Evolutionary conservation across 2,329 filamentous ascomycete genomes (phyloP).

Genomic region (Colletotrichum caudatum): DNA sequence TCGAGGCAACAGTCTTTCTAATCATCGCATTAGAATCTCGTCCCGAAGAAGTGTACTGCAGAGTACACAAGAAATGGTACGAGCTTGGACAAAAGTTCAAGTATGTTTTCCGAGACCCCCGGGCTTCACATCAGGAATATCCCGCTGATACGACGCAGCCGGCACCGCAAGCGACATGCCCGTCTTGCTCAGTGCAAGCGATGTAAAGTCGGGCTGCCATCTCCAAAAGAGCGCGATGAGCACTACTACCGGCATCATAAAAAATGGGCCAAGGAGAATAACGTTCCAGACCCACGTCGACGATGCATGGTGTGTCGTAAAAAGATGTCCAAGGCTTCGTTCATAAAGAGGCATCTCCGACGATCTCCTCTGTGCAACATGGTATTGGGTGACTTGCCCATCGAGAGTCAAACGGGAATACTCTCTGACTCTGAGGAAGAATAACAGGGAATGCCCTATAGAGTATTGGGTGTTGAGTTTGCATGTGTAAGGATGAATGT

Average conservation of each 20-base stretch:
- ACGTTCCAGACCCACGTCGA: slow-evolving; percentile 8
- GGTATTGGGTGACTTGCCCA: not conserved
- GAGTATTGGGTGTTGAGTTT: not conserved
- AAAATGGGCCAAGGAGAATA: not conserved
- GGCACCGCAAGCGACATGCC: not conserved
- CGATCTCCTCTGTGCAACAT: not conserved
- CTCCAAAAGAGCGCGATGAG: not conserved
- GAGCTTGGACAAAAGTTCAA: not conserved
- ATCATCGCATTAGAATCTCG: not conserved
- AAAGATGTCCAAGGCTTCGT: not conserved
- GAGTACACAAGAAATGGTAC: not conserved
- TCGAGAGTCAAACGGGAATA: not conserved
- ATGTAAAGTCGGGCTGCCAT: not conserved
- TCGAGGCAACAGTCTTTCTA: not conserved
- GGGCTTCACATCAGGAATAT: fast-evolving
- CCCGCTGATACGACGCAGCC: not conserved
- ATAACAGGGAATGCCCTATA: not conserved
- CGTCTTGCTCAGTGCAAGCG: not conserved
- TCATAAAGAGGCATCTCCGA: not conserved
- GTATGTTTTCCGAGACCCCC: not conserved
- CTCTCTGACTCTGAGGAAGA: not conserved
- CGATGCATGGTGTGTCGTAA: not conserved
- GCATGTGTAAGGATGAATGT: not conserved
- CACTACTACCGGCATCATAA: not conserved
- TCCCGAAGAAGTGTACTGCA: not conserved